Conservation (phyloP, 768 basidiomycete species). For the Amanita rubescens region DNA sequence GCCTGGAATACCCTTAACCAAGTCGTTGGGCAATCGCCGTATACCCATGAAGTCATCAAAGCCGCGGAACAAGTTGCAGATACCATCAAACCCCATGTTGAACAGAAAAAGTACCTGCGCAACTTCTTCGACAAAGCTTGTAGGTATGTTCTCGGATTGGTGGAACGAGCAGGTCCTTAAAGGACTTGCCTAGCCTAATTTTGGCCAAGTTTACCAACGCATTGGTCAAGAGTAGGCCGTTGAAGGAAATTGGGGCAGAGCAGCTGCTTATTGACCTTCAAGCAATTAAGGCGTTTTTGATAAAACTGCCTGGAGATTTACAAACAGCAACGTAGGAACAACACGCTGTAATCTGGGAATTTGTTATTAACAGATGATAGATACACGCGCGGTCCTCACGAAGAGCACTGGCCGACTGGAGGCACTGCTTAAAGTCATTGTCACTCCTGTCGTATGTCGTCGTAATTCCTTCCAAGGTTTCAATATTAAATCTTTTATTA, state of each 20-base stretch:
- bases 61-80: conserved; percentile 73
- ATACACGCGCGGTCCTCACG: conserved; percentile 73
- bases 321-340: conserved; percentile 43
- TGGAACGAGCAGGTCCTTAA: too few species aligned
- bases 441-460: conserved; percentile 76
- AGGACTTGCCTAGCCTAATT: conserved; percentile 52
- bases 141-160: conserved; percentile 44
- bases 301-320: conserved; percentile 78
- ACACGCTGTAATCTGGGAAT: conserved; percentile 8
- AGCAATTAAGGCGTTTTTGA: conserved; percentile 71
- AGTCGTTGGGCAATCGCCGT: conserved; percentile 82
- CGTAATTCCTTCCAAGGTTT: neutral
- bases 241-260: conserved; percentile 92
- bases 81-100: conserved; percentile 69
- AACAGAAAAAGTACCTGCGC: conserved; percentile 90
- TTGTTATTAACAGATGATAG: conserved; percentile 29
- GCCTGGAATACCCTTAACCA: conserved; percentile 75
- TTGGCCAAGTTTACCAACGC: conserved; percentile 85
- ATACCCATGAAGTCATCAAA: conserved; percentile 69
- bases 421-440: conserved; percentile 89
- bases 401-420: conserved; percentile 81
- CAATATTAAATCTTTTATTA: conserved; percentile 20
- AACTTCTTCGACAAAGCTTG: conserved; percentile 93
- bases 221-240: conserved; percentile 82
- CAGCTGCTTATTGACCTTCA: conserved; percentile 87